Base-by-base conservation (phyloP, 306 rosid species). In the Heteromeles arbutifolia region DNA sequence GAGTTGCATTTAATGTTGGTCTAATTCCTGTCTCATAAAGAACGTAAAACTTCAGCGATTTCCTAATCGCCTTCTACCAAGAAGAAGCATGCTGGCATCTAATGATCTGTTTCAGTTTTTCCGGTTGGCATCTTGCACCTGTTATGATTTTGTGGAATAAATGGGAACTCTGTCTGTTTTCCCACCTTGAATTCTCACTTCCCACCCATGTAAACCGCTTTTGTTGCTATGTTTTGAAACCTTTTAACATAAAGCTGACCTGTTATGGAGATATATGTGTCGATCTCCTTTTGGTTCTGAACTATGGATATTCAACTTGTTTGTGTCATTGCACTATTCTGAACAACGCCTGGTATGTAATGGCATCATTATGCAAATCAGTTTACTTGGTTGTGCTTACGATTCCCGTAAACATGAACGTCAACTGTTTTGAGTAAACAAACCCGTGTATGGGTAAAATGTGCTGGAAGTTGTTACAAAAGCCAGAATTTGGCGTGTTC, bases 121-220 rank as follows among this genome's bases (percentile, higher is more conserved):
- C 9, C 67, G 1, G 28, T 73, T 24, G 26, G 41, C 67, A 59
- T 73, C 54, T 73, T 73, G 67, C 76, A 58, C 25, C 67, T 37
- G 56, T 18, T 25, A 57, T 21, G 61, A 43, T 56, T 61, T 61
- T 59, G n/a, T 61, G 77, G 77, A 73, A 61, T 41, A 19, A 74
- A 61, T 19, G 44, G 56, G 39, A 52, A 61, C 69, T 43, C 26
- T 15, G 4, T 43, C n/a, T 43, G 4, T 17, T 39, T 12, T 25
- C 21, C 66, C 34, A 26, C 7, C 32, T 61, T 14, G 66, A 26
- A 25, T 37, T 72, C 67, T 22, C 32, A 56, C 53, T 34, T n/a
- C 22, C 32, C 66, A 56, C 37, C 66, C 37, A 1, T 39, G 77
- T 73, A 58, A 37, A 58, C n/a, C 0, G 21, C 48, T 48, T 21